phyloP scores from a whole-genome alignment of 768 basidiomycete genomes.

The Sarcodon aspratus region DNA sequence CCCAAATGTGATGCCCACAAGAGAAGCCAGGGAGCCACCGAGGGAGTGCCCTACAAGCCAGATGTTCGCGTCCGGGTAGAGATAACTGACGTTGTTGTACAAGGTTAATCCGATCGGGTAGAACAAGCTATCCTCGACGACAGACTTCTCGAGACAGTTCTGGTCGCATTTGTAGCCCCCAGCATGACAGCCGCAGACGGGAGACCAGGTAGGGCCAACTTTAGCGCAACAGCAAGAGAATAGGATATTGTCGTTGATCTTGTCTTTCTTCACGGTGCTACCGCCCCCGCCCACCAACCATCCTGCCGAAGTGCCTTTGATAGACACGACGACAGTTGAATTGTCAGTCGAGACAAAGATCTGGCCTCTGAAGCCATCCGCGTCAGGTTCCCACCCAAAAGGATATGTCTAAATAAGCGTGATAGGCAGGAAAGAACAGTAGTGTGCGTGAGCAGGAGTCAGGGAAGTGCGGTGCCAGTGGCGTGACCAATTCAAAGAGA shows the following conservation, averaged over 20 bases:
- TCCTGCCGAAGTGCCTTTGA: slow-evolving; percentile 89
- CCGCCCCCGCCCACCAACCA: slow-evolving; percentile 57
- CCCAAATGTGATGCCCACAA: slow-evolving; percentile 85
- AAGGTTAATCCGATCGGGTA: slow-evolving; percentile 90
- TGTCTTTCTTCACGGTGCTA: slow-evolving; percentile 85
- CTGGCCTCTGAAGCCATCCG: slow-evolving; percentile 84
- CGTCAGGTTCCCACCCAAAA: slow-evolving; percentile 87
- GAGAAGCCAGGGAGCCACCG: slow-evolving; percentile 63
- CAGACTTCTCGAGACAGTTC: slow-evolving; percentile 62
- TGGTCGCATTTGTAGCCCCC: slow-evolving; percentile 75
- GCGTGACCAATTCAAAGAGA: not conserved
- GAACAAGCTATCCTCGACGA: slow-evolving; percentile 75
- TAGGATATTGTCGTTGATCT: slow-evolving; percentile 84
- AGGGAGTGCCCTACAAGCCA: slow-evolving; percentile 80
- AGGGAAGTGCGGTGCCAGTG: not conserved
- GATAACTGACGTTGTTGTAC: slow-evolving; percentile 87
- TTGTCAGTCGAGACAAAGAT: slow-evolving; percentile 83
- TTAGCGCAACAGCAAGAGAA: slow-evolving; percentile 94
- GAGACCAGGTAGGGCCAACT: slow-evolving; percentile 88
- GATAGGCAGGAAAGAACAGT: not conserved
- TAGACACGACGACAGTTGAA: slow-evolving; percentile 71
- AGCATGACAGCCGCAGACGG: slow-evolving; percentile 84
- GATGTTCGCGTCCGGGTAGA: slow-evolving; percentile 85
- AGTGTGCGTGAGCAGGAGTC: not conserved
- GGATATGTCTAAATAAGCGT: slow-evolving; percentile 46